A percentile compares a stretch with the other conserved stretches of the same genome.
phyloP scores from a whole-genome alignment of 768 basidiomycete species.

The Trametes cinnabarina region DNA sequence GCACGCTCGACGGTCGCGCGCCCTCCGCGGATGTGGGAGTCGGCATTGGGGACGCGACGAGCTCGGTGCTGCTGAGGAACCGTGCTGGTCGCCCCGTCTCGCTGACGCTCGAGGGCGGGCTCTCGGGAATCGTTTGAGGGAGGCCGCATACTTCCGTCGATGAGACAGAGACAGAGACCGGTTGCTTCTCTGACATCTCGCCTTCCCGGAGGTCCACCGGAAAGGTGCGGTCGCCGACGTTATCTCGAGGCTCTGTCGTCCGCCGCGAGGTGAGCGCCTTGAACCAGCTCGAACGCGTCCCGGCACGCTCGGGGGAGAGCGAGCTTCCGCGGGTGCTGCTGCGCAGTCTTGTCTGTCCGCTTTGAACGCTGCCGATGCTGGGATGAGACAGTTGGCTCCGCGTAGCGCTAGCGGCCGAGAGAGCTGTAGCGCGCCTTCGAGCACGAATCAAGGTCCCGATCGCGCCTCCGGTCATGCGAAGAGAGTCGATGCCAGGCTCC shows the following conservation, averaged over 20 bases:
- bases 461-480: slow-evolving; percentile 85
- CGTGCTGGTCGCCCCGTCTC: background rate
- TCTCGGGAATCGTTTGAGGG: background rate
- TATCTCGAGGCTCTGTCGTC: background rate
- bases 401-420: slow-evolving; percentile 21
- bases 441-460: slow-evolving; percentile 85
- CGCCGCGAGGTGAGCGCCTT: slow-evolving; percentile 3
- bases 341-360: background rate
- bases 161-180: background rate
- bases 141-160: slow-evolving; percentile 4
- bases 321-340: slow-evolving; percentile 5
- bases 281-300: slow-evolving; percentile 6
- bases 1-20: slow-evolving; percentile 3
- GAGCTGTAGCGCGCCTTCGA: slow-evolving; percentile 23
- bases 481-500: slow-evolving; percentile 86
- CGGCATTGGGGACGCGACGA: slow-evolving; percentile 8
- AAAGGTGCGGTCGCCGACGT: background rate
- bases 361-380: slow-evolving; percentile 6
- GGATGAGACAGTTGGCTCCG: slow-evolving; percentile 7
- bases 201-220: background rate
- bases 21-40: background rate
- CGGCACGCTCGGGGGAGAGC: background rate
- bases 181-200: slow-evolving; percentile 8
- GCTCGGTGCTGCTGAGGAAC: slow-evolving; percentile 11
- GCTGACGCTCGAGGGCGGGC: background rate